Conservation (phyloP, 441 rosid genomes). For the Adansonia rubrostipa region DNA sequence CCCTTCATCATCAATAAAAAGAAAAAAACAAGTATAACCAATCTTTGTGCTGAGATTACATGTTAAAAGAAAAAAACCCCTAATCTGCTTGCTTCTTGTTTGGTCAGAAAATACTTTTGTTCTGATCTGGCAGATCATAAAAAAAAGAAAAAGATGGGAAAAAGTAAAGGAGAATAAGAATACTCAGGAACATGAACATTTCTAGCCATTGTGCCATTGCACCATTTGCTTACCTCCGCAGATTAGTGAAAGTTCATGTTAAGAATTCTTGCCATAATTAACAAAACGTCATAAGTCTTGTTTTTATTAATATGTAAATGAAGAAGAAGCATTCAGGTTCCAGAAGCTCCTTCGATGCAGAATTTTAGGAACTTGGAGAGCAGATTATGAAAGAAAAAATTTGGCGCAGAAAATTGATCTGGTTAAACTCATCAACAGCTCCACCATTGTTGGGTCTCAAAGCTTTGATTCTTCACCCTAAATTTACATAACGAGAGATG, state of each 20-base stretch:
- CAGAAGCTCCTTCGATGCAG: background rate
- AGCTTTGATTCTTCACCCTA: background rate
- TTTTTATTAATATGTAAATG: background rate
- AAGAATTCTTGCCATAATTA: background rate
- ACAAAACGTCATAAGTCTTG: background rate
- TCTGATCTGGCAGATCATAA: conserved; percentile 16
- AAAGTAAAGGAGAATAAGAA: background rate
- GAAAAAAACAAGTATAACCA: background rate
- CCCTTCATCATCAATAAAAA: background rate
- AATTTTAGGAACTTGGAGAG: background rate
- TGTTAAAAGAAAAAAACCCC: background rate
- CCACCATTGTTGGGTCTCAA: conserved; percentile 4
- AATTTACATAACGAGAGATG: background rate
- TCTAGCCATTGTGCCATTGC: background rate
- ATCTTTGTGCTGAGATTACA: background rate
- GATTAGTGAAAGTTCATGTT: background rate
- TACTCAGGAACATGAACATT: background rate
- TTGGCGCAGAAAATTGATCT: background rate
- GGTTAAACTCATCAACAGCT: background rate
- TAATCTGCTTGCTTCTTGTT: conserved; percentile 3
- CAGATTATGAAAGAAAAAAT: background rate
- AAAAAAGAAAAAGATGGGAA: background rate
- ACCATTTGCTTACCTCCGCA: background rate
- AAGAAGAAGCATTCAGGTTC: background rate
- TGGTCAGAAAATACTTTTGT: background rate